phyloP scores from a whole-genome alignment of 129 eudicot species.

The Flaveria ramosissima region DNA sequence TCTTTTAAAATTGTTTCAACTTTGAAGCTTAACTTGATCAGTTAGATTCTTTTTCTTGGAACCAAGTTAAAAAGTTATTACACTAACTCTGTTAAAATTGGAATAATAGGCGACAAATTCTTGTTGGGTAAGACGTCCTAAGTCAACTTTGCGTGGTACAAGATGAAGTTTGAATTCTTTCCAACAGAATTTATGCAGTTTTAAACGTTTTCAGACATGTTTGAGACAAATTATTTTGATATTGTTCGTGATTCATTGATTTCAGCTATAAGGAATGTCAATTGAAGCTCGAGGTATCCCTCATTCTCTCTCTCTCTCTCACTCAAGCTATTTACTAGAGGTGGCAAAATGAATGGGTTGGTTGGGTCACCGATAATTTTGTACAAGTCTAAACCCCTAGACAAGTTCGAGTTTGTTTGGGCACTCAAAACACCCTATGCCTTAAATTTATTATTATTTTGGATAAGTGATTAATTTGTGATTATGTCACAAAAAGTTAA shows the following conservation, averaged over 20 bases:
- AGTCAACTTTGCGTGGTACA: neutral
- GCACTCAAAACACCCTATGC: no score
- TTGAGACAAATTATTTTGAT: neutral
- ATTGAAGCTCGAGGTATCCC: constrained; percentile 4
- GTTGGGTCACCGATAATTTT: neutral
- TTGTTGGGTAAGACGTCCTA: constrained; percentile 49
- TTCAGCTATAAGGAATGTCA: neutral
- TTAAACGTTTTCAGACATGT: neutral
- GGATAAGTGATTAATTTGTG: no score
- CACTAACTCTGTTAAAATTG: constrained; percentile 24
- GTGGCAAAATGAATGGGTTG: neutral
- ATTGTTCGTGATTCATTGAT: constrained; percentile 4
- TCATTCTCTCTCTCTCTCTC: neutral
- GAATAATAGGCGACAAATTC: constrained; percentile 46
- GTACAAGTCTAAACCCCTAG: neutral
- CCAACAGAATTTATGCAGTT: neutral
- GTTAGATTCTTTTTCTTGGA: no score
- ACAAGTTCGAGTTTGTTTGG: no score
- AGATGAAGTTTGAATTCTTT: neutral
- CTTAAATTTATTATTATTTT: no score
- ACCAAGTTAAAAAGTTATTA: neutral
- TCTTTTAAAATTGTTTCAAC: neutral
- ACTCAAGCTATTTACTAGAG: neutral
- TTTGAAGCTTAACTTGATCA: neutral
- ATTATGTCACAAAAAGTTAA: no score